phyloP scores from a whole-genome alignment of 805 yeast genomes.

The Metschnikowia borealis region DNA sequence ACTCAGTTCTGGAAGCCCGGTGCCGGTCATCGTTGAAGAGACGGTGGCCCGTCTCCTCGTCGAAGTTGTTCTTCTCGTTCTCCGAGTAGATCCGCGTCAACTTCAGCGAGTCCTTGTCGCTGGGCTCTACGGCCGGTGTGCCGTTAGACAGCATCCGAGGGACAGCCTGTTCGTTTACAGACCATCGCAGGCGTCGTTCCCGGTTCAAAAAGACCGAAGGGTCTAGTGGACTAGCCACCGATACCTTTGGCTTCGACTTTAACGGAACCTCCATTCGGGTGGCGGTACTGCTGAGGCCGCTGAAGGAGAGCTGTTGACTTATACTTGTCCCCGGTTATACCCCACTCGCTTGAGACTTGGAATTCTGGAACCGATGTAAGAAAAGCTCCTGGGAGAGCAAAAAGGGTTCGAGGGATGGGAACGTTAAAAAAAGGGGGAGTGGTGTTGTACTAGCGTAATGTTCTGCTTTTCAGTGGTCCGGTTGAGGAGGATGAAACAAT shows the following conservation, averaged over 20 bases:
- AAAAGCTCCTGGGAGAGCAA: background rate
- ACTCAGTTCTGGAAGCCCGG: slow-evolving; percentile 35
- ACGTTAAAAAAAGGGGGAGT: too few relatives aligned
- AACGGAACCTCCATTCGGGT: slow-evolving; percentile 36
- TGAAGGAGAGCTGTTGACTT: background rate
- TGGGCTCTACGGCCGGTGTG: background rate
- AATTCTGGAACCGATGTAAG: background rate
- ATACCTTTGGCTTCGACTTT: slow-evolving; percentile 38
- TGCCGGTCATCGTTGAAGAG: slow-evolving; percentile 51
- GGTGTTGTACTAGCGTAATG: background rate
- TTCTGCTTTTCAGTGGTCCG: background rate
- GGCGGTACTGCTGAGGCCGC: background rate
- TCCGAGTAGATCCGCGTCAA: slow-evolving; percentile 61
- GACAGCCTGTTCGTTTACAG: background rate
- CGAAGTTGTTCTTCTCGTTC: slow-evolving; percentile 58
- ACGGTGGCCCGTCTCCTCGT: slow-evolving; percentile 50
- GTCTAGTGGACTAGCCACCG: slow-evolving; percentile 16
- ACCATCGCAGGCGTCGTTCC: slow-evolving; percentile 7
- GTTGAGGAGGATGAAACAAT: background rate
- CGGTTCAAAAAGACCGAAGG: slow-evolving; percentile 6
- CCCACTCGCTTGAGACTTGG: background rate
- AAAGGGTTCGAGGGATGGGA: background rate
- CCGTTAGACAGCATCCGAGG: background rate
- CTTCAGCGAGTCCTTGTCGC: slow-evolving; percentile 21
- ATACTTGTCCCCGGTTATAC: background rate